phyloP scores from a whole-genome alignment of 1,284 basidiomycete species.

The Tylopilus sp. region DNA sequence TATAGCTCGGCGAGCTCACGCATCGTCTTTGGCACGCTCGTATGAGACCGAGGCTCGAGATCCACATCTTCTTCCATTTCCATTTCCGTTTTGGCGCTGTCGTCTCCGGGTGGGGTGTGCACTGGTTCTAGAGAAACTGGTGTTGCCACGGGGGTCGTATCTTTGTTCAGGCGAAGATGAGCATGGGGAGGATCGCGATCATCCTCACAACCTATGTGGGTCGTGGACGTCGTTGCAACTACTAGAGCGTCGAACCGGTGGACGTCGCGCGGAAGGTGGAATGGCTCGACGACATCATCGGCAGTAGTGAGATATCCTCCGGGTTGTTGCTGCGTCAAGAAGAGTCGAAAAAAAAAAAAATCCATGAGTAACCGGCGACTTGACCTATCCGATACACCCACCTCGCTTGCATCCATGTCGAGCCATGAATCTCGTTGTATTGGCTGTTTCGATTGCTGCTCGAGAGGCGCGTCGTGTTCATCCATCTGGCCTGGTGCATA shows the following conservation, averaged over 20 bases:
- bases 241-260: constrained; percentile 26
- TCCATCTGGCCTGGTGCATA: constrained; percentile 53
- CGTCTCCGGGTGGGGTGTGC: constrained; percentile 24
- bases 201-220: not conserved
- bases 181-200: not conserved
- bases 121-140: constrained; percentile 8
- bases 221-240: constrained; percentile 15
- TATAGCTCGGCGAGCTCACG: constrained; percentile 56
- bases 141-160: not conserved
- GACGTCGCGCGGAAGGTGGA: constrained; percentile 61
- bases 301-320: constrained; percentile 68
- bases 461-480: not conserved
- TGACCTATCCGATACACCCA: constrained; percentile 6
- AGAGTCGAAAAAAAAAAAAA: not conserved
- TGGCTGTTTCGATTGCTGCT: constrained; percentile 7
- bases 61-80: constrained; percentile 33
- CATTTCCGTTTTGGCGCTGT: constrained; percentile 2
- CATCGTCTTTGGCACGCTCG: constrained; percentile 55
- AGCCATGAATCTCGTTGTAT: constrained; percentile 20
- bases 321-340: constrained; percentile 26
- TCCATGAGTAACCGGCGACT: not conserved
- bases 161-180: not conserved
- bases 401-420: constrained; percentile 23
- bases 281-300: constrained; percentile 71
- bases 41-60: constrained; percentile 20